These are phyloP conservation scores for Priceomyces haplophilus DNA, from an alignment of 805 yeast species.

Conservation along the genomic window DNA sequence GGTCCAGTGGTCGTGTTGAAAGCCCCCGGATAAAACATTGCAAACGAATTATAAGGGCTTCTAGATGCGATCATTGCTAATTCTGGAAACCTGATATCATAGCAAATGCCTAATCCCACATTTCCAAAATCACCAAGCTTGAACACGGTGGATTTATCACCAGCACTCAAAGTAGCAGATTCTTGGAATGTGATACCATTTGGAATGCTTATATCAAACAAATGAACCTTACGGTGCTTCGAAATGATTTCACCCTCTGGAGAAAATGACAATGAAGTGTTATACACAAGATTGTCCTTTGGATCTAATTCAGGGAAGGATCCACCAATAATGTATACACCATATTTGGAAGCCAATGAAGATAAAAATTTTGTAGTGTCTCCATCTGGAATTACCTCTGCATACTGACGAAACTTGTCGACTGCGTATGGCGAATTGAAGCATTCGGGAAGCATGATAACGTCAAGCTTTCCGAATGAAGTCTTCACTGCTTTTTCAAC, in stretches of 20 bases:
- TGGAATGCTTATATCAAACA: slow-evolving; percentile 88
- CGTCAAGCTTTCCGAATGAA: slow-evolving; percentile 46
- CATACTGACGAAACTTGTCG: slow-evolving; percentile 78
- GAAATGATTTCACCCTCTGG: slow-evolving; percentile 75
- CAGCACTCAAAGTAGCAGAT: slow-evolving; percentile 70
- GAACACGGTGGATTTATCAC: slow-evolving; percentile 76
- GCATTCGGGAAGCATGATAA: slow-evolving; percentile 90
- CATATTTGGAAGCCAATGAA: slow-evolving; percentile 59
- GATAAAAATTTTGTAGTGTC: slow-evolving; percentile 62
- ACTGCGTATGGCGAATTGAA: slow-evolving; percentile 95
- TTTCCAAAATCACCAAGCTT: slow-evolving; percentile 61
- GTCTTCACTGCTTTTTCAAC: slow-evolving; percentile 56
- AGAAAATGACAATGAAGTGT: slow-evolving; percentile 76
- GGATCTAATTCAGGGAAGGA: slow-evolving; percentile 77
- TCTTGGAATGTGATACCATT: slow-evolving; percentile 87
- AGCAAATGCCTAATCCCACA: slow-evolving; percentile 84
- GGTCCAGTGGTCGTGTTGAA: slow-evolving; percentile 85
- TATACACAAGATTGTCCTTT: slow-evolving; percentile 50
- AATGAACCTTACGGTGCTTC: slow-evolving; percentile 79
- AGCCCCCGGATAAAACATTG: slow-evolving; percentile 81
- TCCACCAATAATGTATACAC: slow-evolving; percentile 78
- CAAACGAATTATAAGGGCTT: slow-evolving; percentile 55
- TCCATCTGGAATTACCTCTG: slow-evolving; percentile 81
- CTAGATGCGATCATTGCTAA: slow-evolving; percentile 69
- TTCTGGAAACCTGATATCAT: slow-evolving; percentile 80